Base-by-base conservation (phyloP, 306 rosid species). In the Vigna mungo region DNA sequence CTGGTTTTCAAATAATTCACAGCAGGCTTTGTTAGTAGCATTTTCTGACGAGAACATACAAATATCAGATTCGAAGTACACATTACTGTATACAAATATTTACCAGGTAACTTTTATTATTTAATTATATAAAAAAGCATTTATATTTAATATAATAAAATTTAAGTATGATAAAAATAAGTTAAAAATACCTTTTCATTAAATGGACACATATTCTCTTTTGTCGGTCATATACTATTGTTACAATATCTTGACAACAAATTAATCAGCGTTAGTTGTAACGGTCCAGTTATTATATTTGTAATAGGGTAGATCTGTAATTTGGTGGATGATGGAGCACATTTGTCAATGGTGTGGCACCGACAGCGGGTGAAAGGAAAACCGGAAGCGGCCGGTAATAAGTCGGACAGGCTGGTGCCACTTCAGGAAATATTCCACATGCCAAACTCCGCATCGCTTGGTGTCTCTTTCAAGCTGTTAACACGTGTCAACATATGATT, bases 391-490 rank as follows among this genome's bases (percentile, higher is more conserved):
- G 11, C 79, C 79, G 68, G 96, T 85, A 37, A 9, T 37, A 30
- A n/a, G 6, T 68, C 32, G 34, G 82, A 77, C 92, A 85, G 92
- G 75, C 87, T 87, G 89, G 83, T 25, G 54, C 77, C 86, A 69
- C 80, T 80, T 48, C 58, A 47, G n/a, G 7, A 41, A 74, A 32
- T 71, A 54, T 34, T 39, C 36, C 34, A 6, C 71, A 9, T 9
- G 44, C 13, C 15, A 75, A 80, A 17, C 62, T 27, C 2, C 27
- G 16, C 67, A n/a, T 21, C 1, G 4, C 58, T 48, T 11, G 37
- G 32, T 5, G 36, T 62, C 68, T 60, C 43, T 8, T 9, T 36
- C 49, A 10, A 1, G 32, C 6, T 2, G 0, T 0, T 0, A 3
- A 10, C 20, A 84, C 87, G 87, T 80, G 90, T 73, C 12, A 0